Evolutionary conservation across 768 basidiomycete genomes (phyloP).

Genomic region (Mycena epipterygia): DNA sequence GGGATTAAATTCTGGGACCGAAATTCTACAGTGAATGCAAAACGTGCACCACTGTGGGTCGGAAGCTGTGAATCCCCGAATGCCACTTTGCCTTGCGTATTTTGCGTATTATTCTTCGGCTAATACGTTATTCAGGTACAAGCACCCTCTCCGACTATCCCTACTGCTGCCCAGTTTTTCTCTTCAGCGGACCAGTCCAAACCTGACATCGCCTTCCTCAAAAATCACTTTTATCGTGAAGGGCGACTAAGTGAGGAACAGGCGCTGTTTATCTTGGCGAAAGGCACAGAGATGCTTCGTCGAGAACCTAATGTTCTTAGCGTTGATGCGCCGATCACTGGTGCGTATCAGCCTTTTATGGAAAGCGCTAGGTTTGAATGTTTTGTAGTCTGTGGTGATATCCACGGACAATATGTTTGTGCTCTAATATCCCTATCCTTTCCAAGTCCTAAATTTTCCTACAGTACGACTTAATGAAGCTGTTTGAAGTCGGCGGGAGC

Average conservation of each 20-base stretch:
- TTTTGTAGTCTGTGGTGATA: slow-evolving; percentile 92
- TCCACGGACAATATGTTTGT: slow-evolving; percentile 98
- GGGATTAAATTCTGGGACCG: not conserved
- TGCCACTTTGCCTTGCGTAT: not conserved
- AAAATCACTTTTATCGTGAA: slow-evolving; percentile 99
- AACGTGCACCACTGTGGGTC: not conserved
- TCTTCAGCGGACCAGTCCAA: slow-evolving; percentile 85
- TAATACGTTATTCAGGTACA: slow-evolving; percentile 75
- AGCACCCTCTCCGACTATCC: slow-evolving; percentile 94
- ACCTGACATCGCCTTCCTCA: slow-evolving; percentile 95
- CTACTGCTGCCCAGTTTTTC: slow-evolving; percentile 96
- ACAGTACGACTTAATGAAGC: slow-evolving; percentile 94
- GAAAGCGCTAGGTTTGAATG: not conserved
- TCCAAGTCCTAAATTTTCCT: slow-evolving; percentile 21
- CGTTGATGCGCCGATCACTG: slow-evolving; percentile 98
- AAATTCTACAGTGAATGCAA: not conserved
- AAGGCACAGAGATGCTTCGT: slow-evolving; percentile 86
- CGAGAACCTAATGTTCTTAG: slow-evolving; percentile 91
- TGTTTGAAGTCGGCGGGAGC: slow-evolving; percentile 94
- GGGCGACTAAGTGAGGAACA: slow-evolving; percentile 95
- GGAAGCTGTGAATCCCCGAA: slow-evolving; percentile 1
- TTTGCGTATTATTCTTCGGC: not conserved
- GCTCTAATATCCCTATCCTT: slow-evolving; percentile 6
- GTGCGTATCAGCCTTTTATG: slow-evolving; percentile 57
- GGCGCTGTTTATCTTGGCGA: slow-evolving; percentile 92